phyloP scores from a whole-genome alignment of 1,284 basidiomycete genomes.

The Pholiota adiposa region DNA sequence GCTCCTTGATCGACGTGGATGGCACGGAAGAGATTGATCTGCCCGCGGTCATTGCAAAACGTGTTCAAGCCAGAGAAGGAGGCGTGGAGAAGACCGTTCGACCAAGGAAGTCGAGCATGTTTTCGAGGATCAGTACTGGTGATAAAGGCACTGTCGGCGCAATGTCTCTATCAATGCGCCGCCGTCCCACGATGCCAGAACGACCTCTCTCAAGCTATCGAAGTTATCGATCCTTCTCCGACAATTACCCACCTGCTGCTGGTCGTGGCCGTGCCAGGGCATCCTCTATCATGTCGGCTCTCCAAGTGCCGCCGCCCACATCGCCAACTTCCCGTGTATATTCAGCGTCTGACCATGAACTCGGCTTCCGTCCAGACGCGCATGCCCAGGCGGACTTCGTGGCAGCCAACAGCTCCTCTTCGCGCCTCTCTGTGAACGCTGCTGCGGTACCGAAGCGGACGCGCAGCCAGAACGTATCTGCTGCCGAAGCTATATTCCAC shows the following conservation, averaged over 20 bases:
- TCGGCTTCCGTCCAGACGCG: conserved; percentile 42
- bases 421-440: conserved; percentile 38
- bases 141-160: conserved; percentile 26
- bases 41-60: conserved; percentile 55
- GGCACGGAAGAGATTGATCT: conserved; percentile 66
- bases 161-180: conserved; percentile 23
- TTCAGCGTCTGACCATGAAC: conserved; percentile 35
- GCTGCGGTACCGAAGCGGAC: conserved; percentile 23
- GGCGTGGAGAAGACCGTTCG: conserved; percentile 48
- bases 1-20: conserved; percentile 36
- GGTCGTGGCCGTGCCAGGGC: conserved; percentile 34
- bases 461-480: conserved; percentile 47
- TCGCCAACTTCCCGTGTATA: conserved; percentile 25
- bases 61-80: conserved; percentile 50
- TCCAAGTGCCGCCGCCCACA: conserved; percentile 31
- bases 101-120: conserved; percentile 41
- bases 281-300: conserved; percentile 42
- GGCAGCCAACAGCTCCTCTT: conserved; percentile 39
- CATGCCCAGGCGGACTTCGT: conserved; percentile 47
- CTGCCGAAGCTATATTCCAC: conserved; percentile 62
- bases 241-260: conserved; percentile 19
- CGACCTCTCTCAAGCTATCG: conserved; percentile 28
- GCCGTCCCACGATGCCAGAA: conserved; percentile 30
- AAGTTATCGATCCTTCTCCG: conserved; percentile 42
- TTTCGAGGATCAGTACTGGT: conserved; percentile 35